phyloP scores from a whole-genome alignment of 371 early-diverging fungal species.

The Rhizopus microsporus region DNA sequence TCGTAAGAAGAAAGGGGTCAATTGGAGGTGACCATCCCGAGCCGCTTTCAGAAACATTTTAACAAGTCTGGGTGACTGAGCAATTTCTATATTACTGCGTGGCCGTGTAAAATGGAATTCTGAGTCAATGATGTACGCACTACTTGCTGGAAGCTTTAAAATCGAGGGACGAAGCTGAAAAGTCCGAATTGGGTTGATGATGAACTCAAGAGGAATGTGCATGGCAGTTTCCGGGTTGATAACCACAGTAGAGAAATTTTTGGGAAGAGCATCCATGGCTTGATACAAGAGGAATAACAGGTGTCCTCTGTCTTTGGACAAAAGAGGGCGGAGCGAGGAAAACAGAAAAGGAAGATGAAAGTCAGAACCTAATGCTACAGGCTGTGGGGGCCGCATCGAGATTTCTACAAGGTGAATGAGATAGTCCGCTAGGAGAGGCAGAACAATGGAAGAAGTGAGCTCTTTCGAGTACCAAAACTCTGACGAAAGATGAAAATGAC shows the following conservation, averaged over 20 bases:
- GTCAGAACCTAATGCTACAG: background rate
- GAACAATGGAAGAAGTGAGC: slow-evolving; percentile 3
- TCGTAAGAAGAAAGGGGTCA: slow-evolving; percentile 6
- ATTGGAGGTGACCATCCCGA: background rate
- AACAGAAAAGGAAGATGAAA: slow-evolving; percentile 4
- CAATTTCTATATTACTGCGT: no score
- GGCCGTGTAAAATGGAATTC: no score
- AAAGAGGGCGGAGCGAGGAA: slow-evolving; percentile 4
- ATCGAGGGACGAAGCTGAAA: background rate
- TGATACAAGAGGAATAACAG: slow-evolving; percentile 6
- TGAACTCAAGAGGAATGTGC: slow-evolving; percentile 6
- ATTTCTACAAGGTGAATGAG: background rate
- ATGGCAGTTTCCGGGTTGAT: slow-evolving; percentile 5
- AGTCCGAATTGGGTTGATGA: background rate
- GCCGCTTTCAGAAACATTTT: background rate
- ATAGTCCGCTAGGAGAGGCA: slow-evolving; percentile 5
- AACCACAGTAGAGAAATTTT: background rate
- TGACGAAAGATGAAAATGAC: background rate
- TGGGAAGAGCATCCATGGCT: slow-evolving; percentile 11
- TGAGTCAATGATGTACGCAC: slow-evolving; percentile 1
- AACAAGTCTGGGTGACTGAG: background rate
- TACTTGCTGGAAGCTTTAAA: background rate
- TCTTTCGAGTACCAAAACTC: background rate
- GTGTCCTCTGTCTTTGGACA: background rate
- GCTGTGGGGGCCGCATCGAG: background rate